A percentile compares a stretch with the other conserved stretches of the same genome.
These are phyloP conservation scores for Trichomonascus vanleenenianus DNA, from an alignment of 805 yeast genomes.

Conservation along the genomic window DNA sequence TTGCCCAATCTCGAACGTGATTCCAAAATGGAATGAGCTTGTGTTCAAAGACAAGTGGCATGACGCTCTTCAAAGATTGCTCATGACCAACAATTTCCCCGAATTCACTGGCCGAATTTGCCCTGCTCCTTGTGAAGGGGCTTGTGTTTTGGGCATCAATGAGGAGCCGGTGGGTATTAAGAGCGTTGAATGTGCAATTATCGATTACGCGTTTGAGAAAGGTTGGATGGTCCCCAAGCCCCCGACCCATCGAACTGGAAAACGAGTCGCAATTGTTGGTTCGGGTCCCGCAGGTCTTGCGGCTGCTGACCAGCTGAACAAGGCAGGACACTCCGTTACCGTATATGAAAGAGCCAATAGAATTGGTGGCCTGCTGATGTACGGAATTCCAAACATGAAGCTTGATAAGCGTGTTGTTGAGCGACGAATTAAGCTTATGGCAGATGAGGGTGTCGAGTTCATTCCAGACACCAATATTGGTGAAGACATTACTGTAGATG, in stretches of 20 bases:
- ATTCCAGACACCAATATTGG: conserved; percentile 75
- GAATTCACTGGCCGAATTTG: conserved; percentile 97
- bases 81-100: conserved; percentile 97
- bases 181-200: conserved; percentile 91
- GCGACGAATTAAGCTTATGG: conserved; percentile 85
- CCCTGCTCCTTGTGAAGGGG: conserved; percentile 99
- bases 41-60: conserved; percentile 93
- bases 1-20: conserved; percentile 93
- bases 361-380: conserved; percentile 95
- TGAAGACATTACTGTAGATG: conserved; percentile 67
- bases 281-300: conserved; percentile 98
- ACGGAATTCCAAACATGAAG: conserved; percentile 99
- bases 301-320: conserved; percentile 93
- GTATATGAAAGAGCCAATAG: conserved; percentile 93
- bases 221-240: conserved; percentile 91
- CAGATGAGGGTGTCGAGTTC: conserved; percentile 82
- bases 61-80: conserved; percentile 81
- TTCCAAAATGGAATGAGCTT: conserved; percentile 97
- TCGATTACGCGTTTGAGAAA: conserved; percentile 91
- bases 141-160: conserved; percentile 87
- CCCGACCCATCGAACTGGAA: conserved; percentile 77
- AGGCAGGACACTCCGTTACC: conserved; percentile 88
- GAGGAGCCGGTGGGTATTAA: conserved; percentile 96
- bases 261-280: conserved; percentile 78
- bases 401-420: conserved; percentile 87